Evolutionary conservation across 139 green algal species (phyloP), one percentile per base, ranked within the genome.

Genomic region (Chlorella sp.): DNA sequence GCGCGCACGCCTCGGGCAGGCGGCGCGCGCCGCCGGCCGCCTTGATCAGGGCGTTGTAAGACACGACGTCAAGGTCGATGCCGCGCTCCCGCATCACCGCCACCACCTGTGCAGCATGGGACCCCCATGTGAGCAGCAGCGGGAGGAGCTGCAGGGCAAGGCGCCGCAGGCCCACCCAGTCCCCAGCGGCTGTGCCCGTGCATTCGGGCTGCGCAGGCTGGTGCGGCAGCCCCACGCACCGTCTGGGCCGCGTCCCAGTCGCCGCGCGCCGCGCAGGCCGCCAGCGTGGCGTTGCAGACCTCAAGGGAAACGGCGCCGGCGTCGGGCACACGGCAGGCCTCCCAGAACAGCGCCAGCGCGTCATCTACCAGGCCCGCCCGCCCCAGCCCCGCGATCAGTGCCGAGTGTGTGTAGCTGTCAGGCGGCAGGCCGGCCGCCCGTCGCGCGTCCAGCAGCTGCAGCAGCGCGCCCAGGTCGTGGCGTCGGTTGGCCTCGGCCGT

Each of bases 21-120:
- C 68, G 42, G 23, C 48, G 38, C 36, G 48, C 43, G 1, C n/a
- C 45, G 0, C 74, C 81, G 35, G 74, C 43, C 17, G 48, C 66
- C 69, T 86, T 86, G 43, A 91, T 86, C 25, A 91, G 67, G 8
- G 66, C 60, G 68, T 88, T 89, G 61, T 77, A 86, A 29, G 85
- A 89, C 19, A 91, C 73, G 27, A 68, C 25, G 69, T 91, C 87
- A 0, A 76, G 76, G 11, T 23, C 5, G 14, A 90, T 42, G 33
- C 74, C 77, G 19, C 35, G 38, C 50, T 45, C 11, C 40, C 29
- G 21, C 67, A 91, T 72, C 25, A 82, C 42, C 1, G 27, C 51
- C 9, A 75, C 38, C 17, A 75, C 53, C 69, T 75, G 69, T 1
- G n/a, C 14, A 15, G 4, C 9, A 45, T 12, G 8, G 31, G 19